A percentile compares a stretch with the other conserved stretches of the same genome.
Evolutionary conservation across 139 green algal species (phyloP).

Genomic region (Chlamydomonas sp.): DNA sequence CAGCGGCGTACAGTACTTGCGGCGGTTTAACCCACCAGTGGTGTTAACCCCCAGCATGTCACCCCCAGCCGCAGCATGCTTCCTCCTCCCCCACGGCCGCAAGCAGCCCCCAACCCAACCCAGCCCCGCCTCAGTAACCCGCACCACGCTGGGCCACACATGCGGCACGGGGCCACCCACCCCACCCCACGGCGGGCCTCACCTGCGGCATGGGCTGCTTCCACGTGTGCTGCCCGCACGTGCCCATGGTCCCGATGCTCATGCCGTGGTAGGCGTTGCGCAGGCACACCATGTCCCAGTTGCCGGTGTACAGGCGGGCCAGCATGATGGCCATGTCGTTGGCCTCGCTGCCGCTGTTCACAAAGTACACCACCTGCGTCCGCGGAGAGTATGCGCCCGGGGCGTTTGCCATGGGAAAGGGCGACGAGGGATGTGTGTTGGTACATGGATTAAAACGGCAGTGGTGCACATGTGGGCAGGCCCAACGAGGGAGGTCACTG

Average conservation of each 20-base stretch:
- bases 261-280: slow-evolving; percentile 97
- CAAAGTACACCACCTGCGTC: slow-evolving; percentile 79
- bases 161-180: background rate
- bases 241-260: slow-evolving; percentile 86
- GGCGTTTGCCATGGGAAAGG: background rate
- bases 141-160: background rate
- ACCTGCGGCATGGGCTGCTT: slow-evolving; percentile 87
- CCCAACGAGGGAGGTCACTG: too few species aligned
- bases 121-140: background rate
- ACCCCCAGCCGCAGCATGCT: too few species aligned
- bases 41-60: too few species aligned
- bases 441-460: background rate
- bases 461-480: background rate
- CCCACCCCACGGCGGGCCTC: background rate
- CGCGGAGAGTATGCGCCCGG: background rate
- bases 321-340: slow-evolving; percentile 91
- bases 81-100: too few species aligned
- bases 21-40: too few species aligned
- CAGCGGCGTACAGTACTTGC: too few species aligned
- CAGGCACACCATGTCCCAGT: slow-evolving; percentile 92
- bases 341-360: slow-evolving; percentile 88
- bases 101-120: background rate
- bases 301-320: slow-evolving; percentile 78
- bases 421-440: background rate
- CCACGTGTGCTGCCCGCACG: slow-evolving; percentile 92